phyloP scores from a whole-genome alignment of 2,329 filamentous ascomycete species.

The Trichophyton mentagrophytes region DNA sequence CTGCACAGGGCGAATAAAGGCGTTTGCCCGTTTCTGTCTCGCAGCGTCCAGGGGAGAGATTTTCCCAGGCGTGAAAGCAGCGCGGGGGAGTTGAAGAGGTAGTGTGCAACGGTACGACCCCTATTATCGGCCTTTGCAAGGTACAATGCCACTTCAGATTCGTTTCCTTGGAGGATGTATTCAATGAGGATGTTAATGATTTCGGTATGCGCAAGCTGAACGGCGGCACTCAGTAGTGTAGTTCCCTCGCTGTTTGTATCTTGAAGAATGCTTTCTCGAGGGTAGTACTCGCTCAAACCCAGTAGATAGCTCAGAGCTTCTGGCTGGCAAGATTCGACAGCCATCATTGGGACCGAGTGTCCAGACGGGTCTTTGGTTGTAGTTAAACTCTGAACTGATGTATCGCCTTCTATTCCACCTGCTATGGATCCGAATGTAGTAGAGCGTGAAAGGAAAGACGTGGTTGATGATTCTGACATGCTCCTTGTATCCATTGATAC shows the following conservation, averaged over 20 bases:
- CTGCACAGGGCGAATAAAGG: slow-evolving; percentile 88
- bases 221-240: slow-evolving; percentile 75
- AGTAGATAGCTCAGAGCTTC: slow-evolving; percentile 69
- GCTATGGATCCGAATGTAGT: slow-evolving; percentile 62
- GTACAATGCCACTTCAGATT: slow-evolving; percentile 51
- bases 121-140: slow-evolving; percentile 64
- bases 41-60: slow-evolving; percentile 74
- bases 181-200: slow-evolving; percentile 64
- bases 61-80: slow-evolving; percentile 66
- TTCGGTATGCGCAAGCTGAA: slow-evolving; percentile 66
- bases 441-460: slow-evolving; percentile 69
- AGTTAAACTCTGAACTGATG: slow-evolving; percentile 56
- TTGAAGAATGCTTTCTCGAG: slow-evolving; percentile 56
- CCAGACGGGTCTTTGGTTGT: slow-evolving; percentile 51
- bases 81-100: slow-evolving; percentile 79
- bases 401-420: slow-evolving; percentile 69
- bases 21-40: slow-evolving; percentile 95
- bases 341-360: slow-evolving; percentile 82
- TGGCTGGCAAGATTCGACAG: slow-evolving; percentile 57
- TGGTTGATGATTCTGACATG: slow-evolving; percentile 71
- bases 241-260: slow-evolving; percentile 85
- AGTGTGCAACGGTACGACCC: slow-evolving; percentile 86
- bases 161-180: slow-evolving; percentile 49
- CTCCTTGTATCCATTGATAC: slow-evolving; percentile 86
- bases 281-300: slow-evolving; percentile 62